Evolutionary conservation across 2,329 filamentous ascomycete genomes (phyloP), one percentile per base, ranked within the genome.

Genomic region (Aspergillus sp.): DNA sequence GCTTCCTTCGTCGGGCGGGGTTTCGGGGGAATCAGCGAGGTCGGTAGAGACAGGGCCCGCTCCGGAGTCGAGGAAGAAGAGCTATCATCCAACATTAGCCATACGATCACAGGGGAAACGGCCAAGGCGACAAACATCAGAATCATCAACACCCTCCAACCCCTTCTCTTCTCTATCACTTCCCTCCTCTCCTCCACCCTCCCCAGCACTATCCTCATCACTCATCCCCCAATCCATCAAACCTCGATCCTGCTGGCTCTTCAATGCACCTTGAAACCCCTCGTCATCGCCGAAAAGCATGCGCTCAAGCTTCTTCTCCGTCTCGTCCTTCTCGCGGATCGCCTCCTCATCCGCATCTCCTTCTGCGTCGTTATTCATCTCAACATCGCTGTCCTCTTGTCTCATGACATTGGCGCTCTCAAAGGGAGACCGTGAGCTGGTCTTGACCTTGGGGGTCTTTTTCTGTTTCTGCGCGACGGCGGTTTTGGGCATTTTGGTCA

Each of bases 281-380:
- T 81, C 79, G 42, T 85, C 83, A 69, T 95, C 87, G 47, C 93
- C 93, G 53, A 98, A 87, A 3, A 98, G 86, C 53, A 96, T 74
- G 55, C 84, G 82, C 72, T 96, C 91, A 25, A 96, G 81, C 64
- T 91, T 88, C 61, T 86, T 82, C 66, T 96, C 90, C 45, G 86
- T 83, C 12, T 82, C 83, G 64, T 95, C 89, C 64, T 91, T 93
- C 44, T 86, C 84, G 47, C 73, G 61, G 10, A 67, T 56, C 3
- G 63, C 54, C 12, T 51, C 47, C 17, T 61, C 60, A 15, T 57
- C 56, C 3, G 49, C 53, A 33, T 51, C 58, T 1, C 54, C 54
- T 15, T 62, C 58, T 23, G 58, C 58, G 15, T 57, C 56, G 54
- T 63, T 57, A 13, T 64, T 58, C 41, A 59, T 49, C 33, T 59